These are phyloP conservation scores for Vitis hybrid DNA, from an alignment of 177 flowering plant genomes.

Conservation along the genomic window DNA sequence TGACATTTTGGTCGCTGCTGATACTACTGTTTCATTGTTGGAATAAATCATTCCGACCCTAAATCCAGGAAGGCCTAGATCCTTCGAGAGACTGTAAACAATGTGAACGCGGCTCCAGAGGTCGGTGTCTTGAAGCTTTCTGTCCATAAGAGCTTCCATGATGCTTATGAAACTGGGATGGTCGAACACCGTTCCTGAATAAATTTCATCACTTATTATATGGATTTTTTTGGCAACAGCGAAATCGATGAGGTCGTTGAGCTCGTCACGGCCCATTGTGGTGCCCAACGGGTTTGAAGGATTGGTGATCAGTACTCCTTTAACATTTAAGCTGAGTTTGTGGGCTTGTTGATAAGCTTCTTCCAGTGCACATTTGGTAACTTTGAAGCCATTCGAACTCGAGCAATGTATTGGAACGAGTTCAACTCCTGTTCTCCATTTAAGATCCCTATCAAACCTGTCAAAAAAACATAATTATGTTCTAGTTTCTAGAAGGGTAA, in stretches of 20 bases:
- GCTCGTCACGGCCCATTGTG: constrained; percentile 36
- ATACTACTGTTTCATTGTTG: constrained; percentile 34
- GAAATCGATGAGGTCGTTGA: constrained; percentile 40
- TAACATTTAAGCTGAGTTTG: constrained; percentile 34
- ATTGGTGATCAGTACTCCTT: constrained; percentile 52
- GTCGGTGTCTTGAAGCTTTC: constrained; percentile 17
- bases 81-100: constrained; percentile 65
- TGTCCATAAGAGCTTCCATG: constrained; percentile 29
- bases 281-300: constrained; percentile 69
- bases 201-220: constrained; percentile 60
- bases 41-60: constrained; percentile 63
- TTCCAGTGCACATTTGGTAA: constrained; percentile 44
- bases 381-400: constrained; percentile 39
- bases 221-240: constrained; percentile 36
- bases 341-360: constrained; percentile 43
- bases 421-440: constrained; percentile 60
- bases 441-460: constrained; percentile 65
- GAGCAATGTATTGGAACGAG: constrained; percentile 52
- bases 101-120: constrained; percentile 44
- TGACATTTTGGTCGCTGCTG: constrained; percentile 73
- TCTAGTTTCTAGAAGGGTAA: background rate
- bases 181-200: constrained; percentile 57
- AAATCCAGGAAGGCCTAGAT: constrained; percentile 65
- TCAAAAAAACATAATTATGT: background rate
- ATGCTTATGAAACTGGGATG: constrained; percentile 40